Base-by-base conservation (phyloP, 331 rosid genomes). In the Quercus lobata region DNA sequence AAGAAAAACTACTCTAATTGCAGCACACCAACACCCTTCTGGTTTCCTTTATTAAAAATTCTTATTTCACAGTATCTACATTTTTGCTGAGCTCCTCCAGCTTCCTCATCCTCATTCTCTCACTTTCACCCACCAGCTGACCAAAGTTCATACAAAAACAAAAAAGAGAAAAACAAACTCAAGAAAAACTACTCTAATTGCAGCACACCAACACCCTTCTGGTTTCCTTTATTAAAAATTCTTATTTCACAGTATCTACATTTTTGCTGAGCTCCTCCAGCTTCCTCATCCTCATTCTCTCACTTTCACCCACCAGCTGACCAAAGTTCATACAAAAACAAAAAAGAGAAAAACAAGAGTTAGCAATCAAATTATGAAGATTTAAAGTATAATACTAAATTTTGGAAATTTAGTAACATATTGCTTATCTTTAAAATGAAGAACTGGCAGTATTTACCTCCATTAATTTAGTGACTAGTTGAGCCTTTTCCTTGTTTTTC, bases 291-390 rank as follows among this genome's bases (percentile, higher is more conserved):
- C 94, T 84, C 85, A 85, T 12, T 70, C 18, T 91, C 91, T 90
- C 97, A 74, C 94, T 90, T 87, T 92, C 92, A 37, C 86, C 60
- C 72, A 92, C 94, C 85, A 91, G 82, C 97, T 91, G 85, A 69
- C n/a, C 69, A 78, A 62, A 57, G 8, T 79, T 60, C 52, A 54
- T n/a, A 74, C 2, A 74, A 49, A 49, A 49, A 49, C 4, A 14
- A 11, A 5, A 73, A 24, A 6, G 7, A 78, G 68, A 66, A 49
- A 71, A 19, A 32, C 15, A 76, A 24, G 3, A 57, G 72, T 69
- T 32, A 86, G 54, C 18, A 34, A 15, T 5, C 1, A 24, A 53
- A 53, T 5, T 73, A 52, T 19, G 6, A 52, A 5, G 19, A 61
- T 35, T 8, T 18, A 8, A 8, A 7, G 72, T 19, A 49, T 49